Percentiles rank a stretch among this genome's conserved stretches.
These are phyloP conservation scores for Cornus florida DNA, from an alignment of 148 eudicot genomes.

Conservation along the genomic window DNA sequence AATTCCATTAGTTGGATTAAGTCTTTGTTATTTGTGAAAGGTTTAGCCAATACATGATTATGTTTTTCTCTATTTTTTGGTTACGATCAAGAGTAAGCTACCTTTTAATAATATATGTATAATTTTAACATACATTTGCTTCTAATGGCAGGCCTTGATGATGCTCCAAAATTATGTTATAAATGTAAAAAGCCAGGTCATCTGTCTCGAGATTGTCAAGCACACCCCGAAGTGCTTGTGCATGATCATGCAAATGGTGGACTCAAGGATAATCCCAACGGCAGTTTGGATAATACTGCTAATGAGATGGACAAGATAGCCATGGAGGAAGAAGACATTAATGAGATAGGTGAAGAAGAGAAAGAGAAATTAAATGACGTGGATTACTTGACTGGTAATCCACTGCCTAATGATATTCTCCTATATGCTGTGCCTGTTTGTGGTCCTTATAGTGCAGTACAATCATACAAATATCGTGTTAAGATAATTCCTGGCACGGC, in stretches of 20 bases:
- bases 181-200: constrained; percentile 93
- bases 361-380: constrained; percentile 82
- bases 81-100: not conserved
- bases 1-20: too few species aligned
- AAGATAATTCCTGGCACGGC: constrained; percentile 91
- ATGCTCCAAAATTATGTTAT: constrained; percentile 80
- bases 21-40: too few species aligned
- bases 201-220: constrained; percentile 87
- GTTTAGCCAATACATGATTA: not conserved
- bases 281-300: constrained; percentile 22
- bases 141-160: constrained; percentile 41
- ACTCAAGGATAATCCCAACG: constrained; percentile 27
- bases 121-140: not conserved
- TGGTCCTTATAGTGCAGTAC: constrained; percentile 84
- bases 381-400: constrained; percentile 91
- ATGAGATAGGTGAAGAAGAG: constrained; percentile 97
- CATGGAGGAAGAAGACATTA: constrained; percentile 97
- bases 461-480: constrained; percentile 86
- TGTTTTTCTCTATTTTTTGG: not conserved
- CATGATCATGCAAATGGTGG: constrained; percentile 29
- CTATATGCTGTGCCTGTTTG: constrained; percentile 95
- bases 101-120: not conserved
- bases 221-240: constrained; percentile 41
- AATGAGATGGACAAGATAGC: constrained; percentile 60
- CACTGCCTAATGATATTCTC: constrained; percentile 77